A percentile compares a stretch with the other conserved stretches of the same genome.
phyloP scores from a whole-genome alignment of 495 filamentous ascomycete genomes.

The Hapsidospora chrysogenum region DNA sequence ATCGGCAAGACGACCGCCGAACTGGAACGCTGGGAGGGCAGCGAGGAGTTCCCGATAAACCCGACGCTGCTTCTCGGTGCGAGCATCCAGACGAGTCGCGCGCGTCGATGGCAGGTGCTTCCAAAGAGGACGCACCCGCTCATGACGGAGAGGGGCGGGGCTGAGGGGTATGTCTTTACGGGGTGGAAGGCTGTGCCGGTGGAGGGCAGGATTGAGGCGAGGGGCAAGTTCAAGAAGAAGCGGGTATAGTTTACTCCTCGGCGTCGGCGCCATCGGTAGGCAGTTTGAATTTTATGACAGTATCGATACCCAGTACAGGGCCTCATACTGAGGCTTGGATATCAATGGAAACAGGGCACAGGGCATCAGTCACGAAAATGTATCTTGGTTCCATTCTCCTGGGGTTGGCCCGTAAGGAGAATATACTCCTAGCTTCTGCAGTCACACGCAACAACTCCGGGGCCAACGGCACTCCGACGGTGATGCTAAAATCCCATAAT shows the following conservation, averaged over 20 bases:
- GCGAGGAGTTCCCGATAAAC: slow-evolving; percentile 63
- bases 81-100: slow-evolving; percentile 58
- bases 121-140: slow-evolving; percentile 84
- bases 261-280: too few relatives aligned
- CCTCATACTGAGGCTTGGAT: too few relatives aligned
- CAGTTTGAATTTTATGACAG: too few relatives aligned
- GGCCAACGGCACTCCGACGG: too few relatives aligned
- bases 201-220: slow-evolving; percentile 60
- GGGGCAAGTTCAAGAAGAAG: slow-evolving; percentile 55
- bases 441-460: too few relatives aligned
- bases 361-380: too few relatives aligned
- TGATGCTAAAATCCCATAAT: background rate
- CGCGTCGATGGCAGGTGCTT: slow-evolving; percentile 73
- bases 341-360: too few relatives aligned
- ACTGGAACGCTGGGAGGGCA: slow-evolving; percentile 31
- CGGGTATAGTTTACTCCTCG: too few relatives aligned
- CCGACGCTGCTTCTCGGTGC: slow-evolving; percentile 68
- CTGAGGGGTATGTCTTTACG: slow-evolving; percentile 83
- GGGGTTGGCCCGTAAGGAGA: too few relatives aligned
- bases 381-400: too few relatives aligned
- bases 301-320: too few relatives aligned
- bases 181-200: slow-evolving; percentile 65
- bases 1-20: slow-evolving; percentile 18
- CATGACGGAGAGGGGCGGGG: slow-evolving; percentile 77
- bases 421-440: too few relatives aligned